A percentile compares a stretch with the other conserved stretches of the same genome.
Conservation (phyloP, 352 stramenopile species). For the Thalassiosira ordinaria region DNA sequence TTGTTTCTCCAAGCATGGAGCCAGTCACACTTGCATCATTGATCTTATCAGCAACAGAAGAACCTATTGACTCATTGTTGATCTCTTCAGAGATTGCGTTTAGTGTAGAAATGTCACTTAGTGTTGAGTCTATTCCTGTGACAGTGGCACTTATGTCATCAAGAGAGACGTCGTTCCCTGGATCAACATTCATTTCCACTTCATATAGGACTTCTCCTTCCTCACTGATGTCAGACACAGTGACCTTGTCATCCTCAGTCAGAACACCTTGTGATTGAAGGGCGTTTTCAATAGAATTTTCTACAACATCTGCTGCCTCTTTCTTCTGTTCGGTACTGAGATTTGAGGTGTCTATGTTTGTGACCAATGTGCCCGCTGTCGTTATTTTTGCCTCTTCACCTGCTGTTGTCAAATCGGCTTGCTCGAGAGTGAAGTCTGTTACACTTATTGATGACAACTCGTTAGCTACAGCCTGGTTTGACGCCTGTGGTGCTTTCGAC, state of each 20-base stretch:
- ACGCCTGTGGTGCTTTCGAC: not conserved
- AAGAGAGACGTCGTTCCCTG: slow-evolving; percentile 1
- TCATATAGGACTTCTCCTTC: slow-evolving; percentile 19
- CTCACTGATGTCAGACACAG: slow-evolving; percentile 18
- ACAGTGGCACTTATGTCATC: not conserved
- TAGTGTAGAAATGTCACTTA: too few species aligned
- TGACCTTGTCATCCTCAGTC: slow-evolving; percentile 13
- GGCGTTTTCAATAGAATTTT: slow-evolving; percentile 19
- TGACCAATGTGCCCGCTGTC: not conserved
- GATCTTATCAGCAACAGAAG: slow-evolving; percentile 13
- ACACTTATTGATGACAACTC: slow-evolving; percentile 14
- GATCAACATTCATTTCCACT: slow-evolving; percentile 18
- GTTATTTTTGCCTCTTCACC: slow-evolving; percentile 1
- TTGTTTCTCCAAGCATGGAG: slow-evolving; percentile 9
- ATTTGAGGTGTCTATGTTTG: slow-evolving; percentile 22
- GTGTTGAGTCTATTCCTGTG: too few species aligned
- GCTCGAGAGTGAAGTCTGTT: not conserved
- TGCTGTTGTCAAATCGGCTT: not conserved
- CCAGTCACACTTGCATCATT: slow-evolving; percentile 1
- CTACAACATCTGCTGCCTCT: slow-evolving; percentile 14
- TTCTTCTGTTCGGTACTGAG: slow-evolving; percentile 10
- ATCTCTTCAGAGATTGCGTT: too few species aligned
- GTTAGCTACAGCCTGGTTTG: not conserved
- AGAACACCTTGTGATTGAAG: slow-evolving; percentile 30
- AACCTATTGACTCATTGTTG: slow-evolving; percentile 1